Evolutionary conservation across 495 filamentous ascomycete species (phyloP), one percentile per base, ranked within the genome.

Genomic region (Penicillium ochrochloron): DNA sequence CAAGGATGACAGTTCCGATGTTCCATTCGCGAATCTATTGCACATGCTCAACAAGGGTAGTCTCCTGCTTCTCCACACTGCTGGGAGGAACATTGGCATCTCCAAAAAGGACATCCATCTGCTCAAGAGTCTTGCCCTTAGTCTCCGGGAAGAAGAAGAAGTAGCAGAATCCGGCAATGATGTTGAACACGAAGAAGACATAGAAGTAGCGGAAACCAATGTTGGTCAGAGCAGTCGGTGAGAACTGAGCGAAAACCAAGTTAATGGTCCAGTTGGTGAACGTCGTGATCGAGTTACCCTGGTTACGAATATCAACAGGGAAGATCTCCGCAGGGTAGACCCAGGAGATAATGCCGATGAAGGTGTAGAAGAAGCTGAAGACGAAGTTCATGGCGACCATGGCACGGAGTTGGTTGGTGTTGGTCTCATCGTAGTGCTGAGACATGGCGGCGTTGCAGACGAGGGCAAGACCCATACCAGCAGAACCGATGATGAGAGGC

Each of bases 311-410:
- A 58, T 83, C 78, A 8, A 82, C 74, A 1, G 82, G 83, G 74
- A 84, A 84, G 41, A 86, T 83, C 72, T 86, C 83, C n/a, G 86
- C 84, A 51, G 81, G 80, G 60, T 83, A 84, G 31, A 83, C 77
- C 78, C 82, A 84, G 19, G 80, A 81, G 71, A 84, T 83, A n/a
- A 81, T 81, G 0, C 82, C 82, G 44, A 82, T 61, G 33, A 79
- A 71, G 48, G 81, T 82, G 39, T 80, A 83, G 59, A 83, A 84
- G 65, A 83, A 75, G 23, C 75, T 77, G 50, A 82, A 85, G 33
- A 84, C 78, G 21, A 82, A 73, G 59, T 82, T 81, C 67, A 85
- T 80, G 51, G 80, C 81, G 12, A 82, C 80, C 68, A 82, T 83
- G 31, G 82, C 73, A 0, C 77, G 79, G 11, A 80, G 72, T 55